Conservation (phyloP, 75 land plant species). For the Selaginella moellendorffii region DNA sequence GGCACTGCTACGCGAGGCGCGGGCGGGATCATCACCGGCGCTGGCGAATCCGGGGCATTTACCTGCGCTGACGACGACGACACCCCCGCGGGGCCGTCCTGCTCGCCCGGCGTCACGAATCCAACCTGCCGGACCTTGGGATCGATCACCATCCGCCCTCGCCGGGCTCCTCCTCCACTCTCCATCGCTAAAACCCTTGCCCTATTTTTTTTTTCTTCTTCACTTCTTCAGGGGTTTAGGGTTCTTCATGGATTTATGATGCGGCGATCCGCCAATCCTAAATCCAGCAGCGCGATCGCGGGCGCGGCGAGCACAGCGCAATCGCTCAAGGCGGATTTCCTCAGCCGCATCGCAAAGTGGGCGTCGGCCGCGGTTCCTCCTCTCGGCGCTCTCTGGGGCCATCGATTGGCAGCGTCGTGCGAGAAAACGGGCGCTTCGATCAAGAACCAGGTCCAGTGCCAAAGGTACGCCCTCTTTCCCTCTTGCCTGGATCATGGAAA, state of each 20-base stretch:
- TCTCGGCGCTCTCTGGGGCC: neutral
- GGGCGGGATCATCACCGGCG: conserved; percentile 87
- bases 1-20: conserved; percentile 39
- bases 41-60: conserved; percentile 35
- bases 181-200: neutral
- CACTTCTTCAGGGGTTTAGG: no score
- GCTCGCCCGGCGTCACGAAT: conserved; percentile 46
- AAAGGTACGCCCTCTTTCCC: neutral
- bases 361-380: neutral
- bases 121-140: conserved; percentile 98
- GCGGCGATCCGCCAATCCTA: no score
- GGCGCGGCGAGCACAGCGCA: neutral
- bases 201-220: no score
- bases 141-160: conserved; percentile 51
- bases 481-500: no score
- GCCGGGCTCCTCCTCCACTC: conserved; percentile 30
- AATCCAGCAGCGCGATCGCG: no score
- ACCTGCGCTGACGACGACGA: conserved; percentile 8
- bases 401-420: neutral
- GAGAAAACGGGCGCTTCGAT: neutral
- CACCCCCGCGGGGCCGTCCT: neutral
- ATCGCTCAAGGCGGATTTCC: neutral
- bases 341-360: neutral
- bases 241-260: no score
- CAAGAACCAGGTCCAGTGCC: neutral